Evolutionary conservation across 2,329 filamentous ascomycete genomes (phyloP).

Genomic region (Gnomoniopsis smithogilvyi): DNA sequence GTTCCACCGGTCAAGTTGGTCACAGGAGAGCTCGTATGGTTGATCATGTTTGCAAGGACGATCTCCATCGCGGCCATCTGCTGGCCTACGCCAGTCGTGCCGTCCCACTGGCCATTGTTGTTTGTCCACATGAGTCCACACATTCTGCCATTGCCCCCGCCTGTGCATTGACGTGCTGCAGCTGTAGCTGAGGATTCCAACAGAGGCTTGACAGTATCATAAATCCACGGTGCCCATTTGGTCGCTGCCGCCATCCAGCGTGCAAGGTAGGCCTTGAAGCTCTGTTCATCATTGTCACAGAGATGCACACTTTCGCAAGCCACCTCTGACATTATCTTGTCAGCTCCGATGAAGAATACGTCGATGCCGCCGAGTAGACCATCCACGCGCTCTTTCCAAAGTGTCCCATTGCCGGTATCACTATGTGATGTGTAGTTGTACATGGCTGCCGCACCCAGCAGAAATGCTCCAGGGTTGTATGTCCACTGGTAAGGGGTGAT

Average conservation of each 20-base stretch:
- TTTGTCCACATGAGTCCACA: constrained; percentile 61
- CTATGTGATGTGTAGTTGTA: constrained; percentile 55
- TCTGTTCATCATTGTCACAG: constrained; percentile 60
- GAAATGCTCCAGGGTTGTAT: constrained; percentile 65
- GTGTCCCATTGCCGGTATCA: constrained; percentile 13
- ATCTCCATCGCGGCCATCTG: constrained; percentile 69
- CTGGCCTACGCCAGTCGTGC: constrained; percentile 61
- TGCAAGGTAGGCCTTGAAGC: constrained; percentile 62
- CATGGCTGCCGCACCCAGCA: constrained; percentile 66
- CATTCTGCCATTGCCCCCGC: constrained; percentile 53
- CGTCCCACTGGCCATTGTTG: constrained; percentile 49
- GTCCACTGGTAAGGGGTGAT: constrained; percentile 64
- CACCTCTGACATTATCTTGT: constrained; percentile 60
- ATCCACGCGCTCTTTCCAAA: constrained; percentile 58
- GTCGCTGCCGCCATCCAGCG: constrained; percentile 61
- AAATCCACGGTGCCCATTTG: constrained; percentile 61
- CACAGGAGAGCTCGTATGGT: constrained; percentile 37
- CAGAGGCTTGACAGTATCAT: constrained; percentile 47
- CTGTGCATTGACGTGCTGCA: constrained; percentile 55
- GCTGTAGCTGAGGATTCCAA: constrained; percentile 54
- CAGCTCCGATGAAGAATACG: constrained; percentile 42
- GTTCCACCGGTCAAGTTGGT: constrained; percentile 56
- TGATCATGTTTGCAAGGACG: constrained; percentile 58
- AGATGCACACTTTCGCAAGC: constrained; percentile 60
- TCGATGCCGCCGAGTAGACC: constrained; percentile 51